phyloP scores from a whole-genome alignment of 495 filamentous ascomycete species.

The Parathielavia hyrcaniae region DNA sequence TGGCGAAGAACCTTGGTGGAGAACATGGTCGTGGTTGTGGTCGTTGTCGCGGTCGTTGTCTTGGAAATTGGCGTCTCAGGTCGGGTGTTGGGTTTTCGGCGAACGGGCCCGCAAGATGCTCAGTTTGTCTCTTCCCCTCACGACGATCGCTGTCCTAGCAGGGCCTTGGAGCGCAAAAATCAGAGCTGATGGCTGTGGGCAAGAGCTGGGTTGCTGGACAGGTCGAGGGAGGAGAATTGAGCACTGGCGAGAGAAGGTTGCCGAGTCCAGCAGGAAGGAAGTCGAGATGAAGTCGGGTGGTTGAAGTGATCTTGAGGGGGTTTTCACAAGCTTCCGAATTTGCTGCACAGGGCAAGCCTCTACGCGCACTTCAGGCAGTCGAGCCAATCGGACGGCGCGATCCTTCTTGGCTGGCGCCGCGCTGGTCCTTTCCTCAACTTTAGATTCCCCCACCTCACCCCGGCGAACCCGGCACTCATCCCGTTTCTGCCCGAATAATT shows the following conservation, averaged over 20 bases:
- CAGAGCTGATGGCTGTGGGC: not conserved
- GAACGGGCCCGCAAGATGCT: not conserved
- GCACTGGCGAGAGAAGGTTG: conserved; percentile 10
- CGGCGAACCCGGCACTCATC: not conserved
- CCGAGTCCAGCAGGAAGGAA: conserved; percentile 6
- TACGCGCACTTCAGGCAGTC: not conserved
- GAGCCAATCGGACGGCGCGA: conserved; percentile 9
- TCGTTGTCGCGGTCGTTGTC: not conserved
- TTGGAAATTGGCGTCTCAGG: not conserved
- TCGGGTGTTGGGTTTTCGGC: not conserved
- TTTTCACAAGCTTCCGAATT: conserved; percentile 23
- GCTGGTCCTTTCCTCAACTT: not conserved
- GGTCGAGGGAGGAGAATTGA: conserved; percentile 31
- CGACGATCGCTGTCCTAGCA: conserved; percentile 27
- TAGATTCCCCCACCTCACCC: not conserved
- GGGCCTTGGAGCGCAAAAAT: conserved; percentile 2
- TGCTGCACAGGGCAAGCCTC: conserved; percentile 8
- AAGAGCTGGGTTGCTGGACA: conserved; percentile 21
- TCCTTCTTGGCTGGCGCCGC: conserved; percentile 1
- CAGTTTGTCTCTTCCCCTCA: conserved; percentile 24
- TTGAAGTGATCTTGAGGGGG: conserved; percentile 8
- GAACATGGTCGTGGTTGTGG: conserved; percentile 45
- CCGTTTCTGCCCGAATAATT: conserved; percentile 15
- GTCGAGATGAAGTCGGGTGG: too few species aligned
- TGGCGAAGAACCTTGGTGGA: conserved; percentile 61